Base-by-base conservation (phyloP, 108 stramenopile genomes). In the Cyclotella choctawhatcheeana region DNA sequence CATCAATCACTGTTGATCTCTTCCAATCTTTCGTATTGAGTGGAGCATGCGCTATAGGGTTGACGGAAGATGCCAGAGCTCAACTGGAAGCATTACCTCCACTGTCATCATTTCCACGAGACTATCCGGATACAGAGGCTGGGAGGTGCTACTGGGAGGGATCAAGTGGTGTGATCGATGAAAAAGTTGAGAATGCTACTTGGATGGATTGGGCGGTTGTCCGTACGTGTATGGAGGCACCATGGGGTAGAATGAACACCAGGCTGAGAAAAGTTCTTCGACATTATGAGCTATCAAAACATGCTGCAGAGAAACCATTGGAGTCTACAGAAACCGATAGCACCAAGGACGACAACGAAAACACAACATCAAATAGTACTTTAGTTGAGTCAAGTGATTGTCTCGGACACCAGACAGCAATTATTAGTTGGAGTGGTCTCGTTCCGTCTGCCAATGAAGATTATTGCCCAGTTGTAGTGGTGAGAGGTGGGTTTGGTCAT, bases 11-110 rank as follows among this genome's bases (percentile, higher is more conserved):
- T 32, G 51, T 63, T 22, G 31, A 76, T 2, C n/a, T 91, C 24
- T 91, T 88, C 74, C 58, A 82, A 37, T 53, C 70, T 8, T 58
- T 92, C 44, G 71, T 81, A 4, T 53, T 80, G 34, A 61, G 68
- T 20, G 71, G 77, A 13, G 68, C 89, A 60, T 85, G 82, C 58
- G 75, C 89, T 1, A 90, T 94, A 71, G 90, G 93, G n/a, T 44
- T 92, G 13, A 79, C 65, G 21, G 93, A 94, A 67, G 85, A 88
- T 70, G 47, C 82, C 10, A 65, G 84, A 34, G 65, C 87, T 31
- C 58, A 72, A 31, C 43, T 90, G 71, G 90, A 90, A 64, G 84
- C 84, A 31, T 82, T 78, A 26, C 93, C 90, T 26, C 93, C 93
- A 5, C 20, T 89, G 17, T 84, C 88, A 17, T 51, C 89, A 29